Base-by-base conservation (phyloP, 441 rosid species). In the Jatropha multifida region DNA sequence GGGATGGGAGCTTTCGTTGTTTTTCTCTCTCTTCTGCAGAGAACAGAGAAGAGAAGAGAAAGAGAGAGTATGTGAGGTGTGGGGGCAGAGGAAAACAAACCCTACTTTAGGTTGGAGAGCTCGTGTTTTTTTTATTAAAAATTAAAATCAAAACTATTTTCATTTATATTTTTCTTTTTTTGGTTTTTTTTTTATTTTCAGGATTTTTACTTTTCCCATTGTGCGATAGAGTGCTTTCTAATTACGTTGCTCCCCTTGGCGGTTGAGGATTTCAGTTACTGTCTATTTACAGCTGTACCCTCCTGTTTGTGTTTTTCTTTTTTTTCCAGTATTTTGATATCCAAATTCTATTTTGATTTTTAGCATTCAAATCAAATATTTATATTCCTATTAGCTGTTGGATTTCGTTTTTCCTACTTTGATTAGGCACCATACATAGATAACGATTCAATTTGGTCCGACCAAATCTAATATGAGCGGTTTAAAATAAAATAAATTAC, bases 11-110 rank as follows among this genome's bases (percentile, higher is more conserved):
- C 66, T 46, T 68, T 51, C 23, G 8, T 59, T 72, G 27, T 58
- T 82, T 83, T 83, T 83, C 86, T 86, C 88, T 85, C 93, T 87
- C 95, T 85, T 81, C 84, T 68, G 81, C 77, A 68, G 83, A 76
- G 79, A 79, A 77, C 73, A 79, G 81, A 80, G 70, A 64, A 71
- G 81, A 52, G 55, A 41, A 74, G 73, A 73, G 64, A 62, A 55
- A 26, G 59, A 37, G 68, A 60, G 40, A 27, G 26, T 18, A 32
- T n/a, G 76, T 1, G 69, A 40, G 65, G 70, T 49, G 61, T 58
- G 46, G 65, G 23, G 72, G 41, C 8, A 48, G 27, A n/a, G 67
- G 55, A 13, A 78, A 40, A 60, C 73, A 73, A 80, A 77, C 83
- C 78, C 80, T 76, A 63, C 72, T 73, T 67, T 69, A 46, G 71